Evolutionary conservation across 805 yeast species (phyloP), one percentile per base, ranked within the genome.

Genomic region (Yarrowia sp.): DNA sequence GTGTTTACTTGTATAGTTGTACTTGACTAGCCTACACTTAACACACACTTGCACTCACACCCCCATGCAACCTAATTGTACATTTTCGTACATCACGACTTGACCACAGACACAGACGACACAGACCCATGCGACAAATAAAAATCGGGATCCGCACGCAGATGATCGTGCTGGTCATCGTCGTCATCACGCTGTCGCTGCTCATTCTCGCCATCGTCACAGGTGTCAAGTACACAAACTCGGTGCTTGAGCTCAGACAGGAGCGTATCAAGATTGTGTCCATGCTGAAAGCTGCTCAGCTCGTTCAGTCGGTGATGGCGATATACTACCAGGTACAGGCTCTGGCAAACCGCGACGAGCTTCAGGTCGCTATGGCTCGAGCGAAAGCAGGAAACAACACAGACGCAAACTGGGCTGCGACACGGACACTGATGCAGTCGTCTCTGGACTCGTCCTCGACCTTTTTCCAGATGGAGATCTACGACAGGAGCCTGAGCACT

Each of bases 191-290:
- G 25, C 74, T 86, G 58, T 87, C 94, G 0, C 76, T 90, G 58
- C 74, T 86, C 21, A 83, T 88, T 2, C 73, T 90, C 56, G 92
- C 93, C 6, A 76, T 88, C 32, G 87, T 86, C 25, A 83, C 92
- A 10, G 94, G 88, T 13, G 63, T 67, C 44, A 66, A 63, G 49
- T 68, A 70, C 33, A 62, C 69, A 19, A 72, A 77, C 19, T 86
- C 83, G 65, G 82, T 86, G 63, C 80, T 84, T 29, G 73, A 80
- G 49, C 73, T 88, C 44, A 78, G 96, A 68, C 83, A 85, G 0
- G 91, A 88, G 65, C 80, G 91, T 62, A 75, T 91, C 24, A 82
- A 82, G 67, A 89, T 89, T 44, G 88, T 90, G 19, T 88, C 96
- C 1, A 88, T 88, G 71, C 76, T 91, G 62, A 90, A 90, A 72